Evolutionary conservation across 768 basidiomycete genomes (phyloP), one percentile per base, ranked within the genome.

Genomic region (Trametopsis cervina): DNA sequence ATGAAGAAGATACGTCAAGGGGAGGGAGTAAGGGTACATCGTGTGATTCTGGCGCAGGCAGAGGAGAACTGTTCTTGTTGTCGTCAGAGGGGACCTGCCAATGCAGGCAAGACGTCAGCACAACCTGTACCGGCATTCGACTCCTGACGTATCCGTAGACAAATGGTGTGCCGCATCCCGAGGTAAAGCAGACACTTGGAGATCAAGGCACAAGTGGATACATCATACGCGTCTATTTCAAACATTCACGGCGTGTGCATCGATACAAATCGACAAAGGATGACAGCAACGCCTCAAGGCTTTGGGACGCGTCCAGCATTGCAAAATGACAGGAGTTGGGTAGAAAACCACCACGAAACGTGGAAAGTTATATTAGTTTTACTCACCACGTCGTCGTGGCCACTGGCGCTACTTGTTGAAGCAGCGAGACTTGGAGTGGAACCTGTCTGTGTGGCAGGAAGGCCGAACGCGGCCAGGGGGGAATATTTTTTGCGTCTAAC

Each of bases 401-500:
- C 36, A 21, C 48, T 40, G 17, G 39, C 29, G 15, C 29, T 33
- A 15, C 29, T 49, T 3, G 48, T 42, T 5, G 48, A 49, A 4
- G 48, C n/a, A 2, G 29, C 23, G 11, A 43, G 24, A 22, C 36
- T 44, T 5, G 48, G 9, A 12, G 12, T 39, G 3, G 41, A 4
- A 23, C 13, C 22, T 15, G 42, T 41, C 20, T 40, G 44, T 21
- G 50, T 4, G 4, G 36, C 45, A 13, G 50, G 26, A 21, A 54
- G 35, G 4, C 53, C 53, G 22, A 54, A 54, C 7, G 53, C 53
- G 22, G 49, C 53, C 7, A 54, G 17, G 1, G 49, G 49, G 13
- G 53, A 54, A 24, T 54, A 54, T 26, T 54, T 54, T 35, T 47
- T 50, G 18, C 53, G 44, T n/a, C 22, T 49, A 9, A 47, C 22